A percentile compares a stretch with the other conserved stretches of the same genome.
phyloP scores from a whole-genome alignment of 2,329 filamentous ascomycete species.

The Dothiorella sarmentorum region DNA sequence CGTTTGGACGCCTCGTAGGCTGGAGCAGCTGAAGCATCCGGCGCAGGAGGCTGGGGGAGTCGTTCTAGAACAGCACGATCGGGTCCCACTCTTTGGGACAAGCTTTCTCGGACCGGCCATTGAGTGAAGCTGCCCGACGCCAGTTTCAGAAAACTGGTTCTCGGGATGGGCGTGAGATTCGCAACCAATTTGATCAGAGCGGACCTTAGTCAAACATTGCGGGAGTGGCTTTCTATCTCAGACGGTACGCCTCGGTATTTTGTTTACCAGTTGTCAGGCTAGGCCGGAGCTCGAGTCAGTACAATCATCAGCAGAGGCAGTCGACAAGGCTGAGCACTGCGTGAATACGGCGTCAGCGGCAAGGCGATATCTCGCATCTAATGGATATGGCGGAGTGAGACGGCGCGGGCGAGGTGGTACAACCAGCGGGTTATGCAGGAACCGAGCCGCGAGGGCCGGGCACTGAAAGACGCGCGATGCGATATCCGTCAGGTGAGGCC shows the following conservation, averaged over 20 bases:
- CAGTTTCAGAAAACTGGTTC: constrained; percentile 13
- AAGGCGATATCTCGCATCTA: background rate
- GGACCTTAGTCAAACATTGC: background rate
- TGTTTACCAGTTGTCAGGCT: too few relatives aligned
- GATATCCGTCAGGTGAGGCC: background rate
- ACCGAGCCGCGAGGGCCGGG: background rate
- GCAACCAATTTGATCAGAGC: background rate
- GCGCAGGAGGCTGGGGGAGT: background rate
- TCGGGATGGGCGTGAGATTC: background rate
- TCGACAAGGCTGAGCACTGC: background rate
- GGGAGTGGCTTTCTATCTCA: background rate
- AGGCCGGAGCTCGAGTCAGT: background rate
- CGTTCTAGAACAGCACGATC: constrained; percentile 15
- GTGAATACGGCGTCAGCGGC: background rate
- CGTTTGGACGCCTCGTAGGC: background rate
- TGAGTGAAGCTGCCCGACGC: constrained; percentile 2
- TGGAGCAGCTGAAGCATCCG: background rate
- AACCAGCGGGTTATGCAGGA: constrained; percentile 2
- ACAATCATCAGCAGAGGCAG: background rate
- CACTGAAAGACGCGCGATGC: constrained; percentile 4
- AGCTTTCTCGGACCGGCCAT: constrained; percentile 4
- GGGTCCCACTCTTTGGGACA: background rate
- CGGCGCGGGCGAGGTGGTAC: background rate
- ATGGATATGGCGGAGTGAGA: background rate
- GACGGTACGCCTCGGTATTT: too few relatives aligned